Evolutionary conservation across 208 protist species (phyloP).

Genomic region (Trypanosoma caninum): DNA sequence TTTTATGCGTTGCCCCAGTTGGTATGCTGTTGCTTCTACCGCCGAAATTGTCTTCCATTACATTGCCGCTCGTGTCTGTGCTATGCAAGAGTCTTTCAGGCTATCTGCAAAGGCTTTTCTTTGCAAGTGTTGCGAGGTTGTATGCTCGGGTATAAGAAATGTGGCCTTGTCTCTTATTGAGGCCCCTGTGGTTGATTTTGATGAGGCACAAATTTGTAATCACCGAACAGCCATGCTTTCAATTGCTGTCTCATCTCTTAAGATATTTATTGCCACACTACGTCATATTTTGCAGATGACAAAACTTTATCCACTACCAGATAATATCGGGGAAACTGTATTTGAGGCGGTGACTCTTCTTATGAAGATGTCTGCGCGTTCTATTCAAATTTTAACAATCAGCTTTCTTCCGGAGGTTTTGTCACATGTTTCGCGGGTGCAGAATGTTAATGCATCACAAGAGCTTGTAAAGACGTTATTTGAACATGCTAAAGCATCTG

Average conservation of each 20-base stretch:
- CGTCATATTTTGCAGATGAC: constrained; percentile 49
- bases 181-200: constrained; percentile 35
- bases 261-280: constrained; percentile 75
- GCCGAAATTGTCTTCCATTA: constrained; percentile 74
- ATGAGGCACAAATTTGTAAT: constrained; percentile 27
- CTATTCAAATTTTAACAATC: constrained; percentile 77
- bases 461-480: constrained; percentile 77
- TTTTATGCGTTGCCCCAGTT: constrained; percentile 45
- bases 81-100: constrained; percentile 41
- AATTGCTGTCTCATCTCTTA: constrained; percentile 69
- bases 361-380: constrained; percentile 80
- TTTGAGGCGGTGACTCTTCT: constrained; percentile 77
- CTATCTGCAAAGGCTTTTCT: constrained; percentile 35
- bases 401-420: constrained; percentile 81
- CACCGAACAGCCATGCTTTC: constrained; percentile 60
- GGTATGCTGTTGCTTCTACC: constrained; percentile 73
- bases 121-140: constrained; percentile 62
- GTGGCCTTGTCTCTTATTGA: constrained; percentile 72
- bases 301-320: constrained; percentile 26
- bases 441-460: constrained; percentile 33
- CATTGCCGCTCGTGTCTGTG: constrained; percentile 63
- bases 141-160: constrained; percentile 66
- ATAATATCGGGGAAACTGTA: constrained; percentile 47
- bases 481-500: constrained; percentile 40
- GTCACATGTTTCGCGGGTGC: constrained; percentile 52